Percentiles rank a stretch among this genome's conserved stretches.
Evolutionary conservation across 768 basidiomycete genomes (phyloP).

Genomic region (Termitomyces sp.): DNA sequence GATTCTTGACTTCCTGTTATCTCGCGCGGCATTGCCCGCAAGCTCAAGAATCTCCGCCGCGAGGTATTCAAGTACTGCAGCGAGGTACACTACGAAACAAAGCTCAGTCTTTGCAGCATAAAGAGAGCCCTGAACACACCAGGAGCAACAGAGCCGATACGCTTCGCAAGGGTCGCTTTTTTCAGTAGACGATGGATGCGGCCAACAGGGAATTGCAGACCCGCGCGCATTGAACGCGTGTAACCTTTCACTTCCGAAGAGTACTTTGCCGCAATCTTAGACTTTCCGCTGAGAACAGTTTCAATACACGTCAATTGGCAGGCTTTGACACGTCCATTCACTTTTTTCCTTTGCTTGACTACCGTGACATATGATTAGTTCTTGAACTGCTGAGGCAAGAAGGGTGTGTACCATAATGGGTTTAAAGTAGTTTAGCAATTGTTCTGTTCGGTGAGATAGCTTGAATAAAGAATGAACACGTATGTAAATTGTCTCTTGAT

Average conservation of each 20-base stretch:
- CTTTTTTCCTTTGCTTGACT: slow-evolving; percentile 60
- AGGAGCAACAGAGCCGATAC: slow-evolving; percentile 67
- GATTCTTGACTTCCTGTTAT: slow-evolving; percentile 82
- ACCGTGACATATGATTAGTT: not conserved
- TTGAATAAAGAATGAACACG: not conserved
- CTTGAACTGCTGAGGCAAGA: slow-evolving; percentile 3
- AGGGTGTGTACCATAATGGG: not conserved
- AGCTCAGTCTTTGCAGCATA: slow-evolving; percentile 1
- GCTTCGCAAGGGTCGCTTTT: slow-evolving; percentile 68
- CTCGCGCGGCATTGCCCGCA: slow-evolving; percentile 75
- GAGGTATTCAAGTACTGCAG: slow-evolving; percentile 85
- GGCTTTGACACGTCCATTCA: slow-evolving; percentile 20
- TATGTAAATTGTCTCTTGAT: not conserved
- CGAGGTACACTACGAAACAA: slow-evolving; percentile 59
- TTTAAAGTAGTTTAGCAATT: not conserved
- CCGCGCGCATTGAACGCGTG: slow-evolving; percentile 65
- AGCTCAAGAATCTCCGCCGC: slow-evolving; percentile 85
- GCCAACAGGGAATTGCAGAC: slow-evolving; percentile 75
- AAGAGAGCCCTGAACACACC: slow-evolving; percentile 31
- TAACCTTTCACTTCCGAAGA: slow-evolving; percentile 50
- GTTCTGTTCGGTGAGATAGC: not conserved
- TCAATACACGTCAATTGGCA: slow-evolving; percentile 9
- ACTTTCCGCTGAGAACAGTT: slow-evolving; percentile 16
- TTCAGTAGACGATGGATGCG: slow-evolving; percentile 80
- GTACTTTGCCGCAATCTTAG: slow-evolving; percentile 27